Evolutionary conservation across 192 early-diverging fungal genomes (phyloP), one percentile per base, ranked within the genome.

Genomic region (Physocladia obscura): DNA sequence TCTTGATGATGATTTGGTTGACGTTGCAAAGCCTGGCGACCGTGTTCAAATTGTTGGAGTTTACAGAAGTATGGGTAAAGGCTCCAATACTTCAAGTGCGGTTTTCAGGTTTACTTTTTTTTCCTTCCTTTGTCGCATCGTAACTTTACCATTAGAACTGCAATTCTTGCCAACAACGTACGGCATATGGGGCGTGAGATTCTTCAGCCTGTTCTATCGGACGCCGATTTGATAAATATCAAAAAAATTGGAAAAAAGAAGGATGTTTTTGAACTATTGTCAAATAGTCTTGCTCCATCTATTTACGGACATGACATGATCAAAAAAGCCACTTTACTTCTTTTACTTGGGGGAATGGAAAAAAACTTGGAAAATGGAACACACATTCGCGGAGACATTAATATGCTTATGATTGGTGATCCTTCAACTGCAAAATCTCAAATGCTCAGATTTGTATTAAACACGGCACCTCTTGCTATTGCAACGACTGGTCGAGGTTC

Each of bases 351-450:
- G 57, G 97, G 94, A 22, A 82, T 90, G 67, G 93, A 97, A 78
- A 95, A 95, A 86, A 96, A 97, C 73, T 69, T 97, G 76, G 86
- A 79, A 19, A 94, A 95, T 61, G 97, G 97, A 30, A 98, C 94
- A 49, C 94, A 98, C 74, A 91, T 99, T 63, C 30, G 55, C 51
- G 92, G 95, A 67, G 97, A 99, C 79, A 94, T 99, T 72, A 99
- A 99, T 74, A 93, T 99, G 74, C 80, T 96, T 60, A 91, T 99
- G 88, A 95, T 99, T 19, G 97, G 97, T 58, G 97, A 99, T 82
- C 97, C 97, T 31, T 94, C 93, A n/a, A 95, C 93, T 2, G 95
- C 94, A 11, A 99, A 99, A 84, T 96, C 94, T n/a, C 97, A 99
- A 79, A 87, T 99, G 64, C 85, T 99, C 67, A 83, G 94, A n/a